A percentile compares a stretch with the other conserved stretches of the same genome.
Conservation (phyloP, 495 filamentous ascomycete genomes). For the Penicillium samsonianum region DNA sequence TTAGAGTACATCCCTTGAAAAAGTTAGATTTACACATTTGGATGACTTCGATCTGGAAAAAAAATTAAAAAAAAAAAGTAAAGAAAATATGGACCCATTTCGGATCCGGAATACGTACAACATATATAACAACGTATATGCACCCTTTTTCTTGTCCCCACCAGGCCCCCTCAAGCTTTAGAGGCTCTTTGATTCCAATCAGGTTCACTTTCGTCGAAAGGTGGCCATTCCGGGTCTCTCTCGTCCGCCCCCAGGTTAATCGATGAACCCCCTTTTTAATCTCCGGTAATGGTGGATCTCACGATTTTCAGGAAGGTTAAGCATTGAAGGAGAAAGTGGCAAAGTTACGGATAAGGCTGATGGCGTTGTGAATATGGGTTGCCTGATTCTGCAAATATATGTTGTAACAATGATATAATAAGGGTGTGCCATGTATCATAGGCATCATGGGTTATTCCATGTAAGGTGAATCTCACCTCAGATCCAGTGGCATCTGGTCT, state of each 20-base stretch:
- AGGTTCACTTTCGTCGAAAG: background rate
- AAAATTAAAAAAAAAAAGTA: background rate
- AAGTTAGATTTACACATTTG: background rate
- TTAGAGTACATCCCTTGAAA: background rate
- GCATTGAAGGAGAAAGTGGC: background rate
- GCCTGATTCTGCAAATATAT: background rate
- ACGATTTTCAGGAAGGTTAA: background rate
- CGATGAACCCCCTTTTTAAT: background rate
- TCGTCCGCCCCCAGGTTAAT: background rate
- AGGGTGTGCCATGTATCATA: too few species aligned
- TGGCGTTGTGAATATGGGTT: background rate
- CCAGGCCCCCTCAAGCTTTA: slow-evolving; percentile 3
- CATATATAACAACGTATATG: background rate
- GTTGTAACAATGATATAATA: background rate
- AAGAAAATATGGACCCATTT: background rate
- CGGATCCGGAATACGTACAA: background rate
- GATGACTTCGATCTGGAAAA: background rate
- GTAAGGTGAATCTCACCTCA: background rate
- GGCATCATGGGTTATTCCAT: background rate
- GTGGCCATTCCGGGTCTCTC: background rate
- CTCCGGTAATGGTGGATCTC: background rate
- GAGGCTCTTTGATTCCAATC: slow-evolving; percentile 6
- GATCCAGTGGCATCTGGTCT: too few species aligned
- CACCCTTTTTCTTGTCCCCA: slow-evolving; percentile 2
- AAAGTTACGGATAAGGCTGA: background rate